These are phyloP conservation scores for Amesomyces nigricolor DNA, from an alignment of 2,329 filamentous ascomycete genomes.

Conservation along the genomic window DNA sequence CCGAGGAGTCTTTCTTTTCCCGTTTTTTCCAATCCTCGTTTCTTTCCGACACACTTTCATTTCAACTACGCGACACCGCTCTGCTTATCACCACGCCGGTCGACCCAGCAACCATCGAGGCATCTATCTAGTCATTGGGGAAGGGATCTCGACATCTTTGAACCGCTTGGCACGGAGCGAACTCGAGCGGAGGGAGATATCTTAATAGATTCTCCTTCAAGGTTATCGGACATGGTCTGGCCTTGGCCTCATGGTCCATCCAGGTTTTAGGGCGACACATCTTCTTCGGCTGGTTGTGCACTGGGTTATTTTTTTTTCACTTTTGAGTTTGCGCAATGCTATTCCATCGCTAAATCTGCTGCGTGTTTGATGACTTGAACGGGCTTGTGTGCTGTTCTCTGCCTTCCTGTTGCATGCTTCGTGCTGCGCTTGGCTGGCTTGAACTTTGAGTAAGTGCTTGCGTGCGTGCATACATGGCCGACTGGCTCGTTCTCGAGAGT, in stretches of 20 bases:
- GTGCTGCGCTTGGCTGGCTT: background rate
- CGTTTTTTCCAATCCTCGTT: background rate
- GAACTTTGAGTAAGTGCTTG: no score
- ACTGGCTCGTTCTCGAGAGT: no score
- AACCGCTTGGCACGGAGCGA: background rate
- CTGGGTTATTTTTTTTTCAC: slow-evolving; percentile 2
- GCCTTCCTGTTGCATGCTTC: background rate
- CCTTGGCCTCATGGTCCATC: background rate
- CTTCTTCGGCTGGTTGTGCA: background rate
- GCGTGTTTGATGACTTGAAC: background rate
- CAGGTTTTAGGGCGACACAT: background rate
- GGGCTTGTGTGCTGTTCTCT: background rate
- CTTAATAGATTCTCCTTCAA: slow-evolving; percentile 7
- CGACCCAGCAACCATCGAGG: background rate
- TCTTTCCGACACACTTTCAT: slow-evolving; percentile 1
- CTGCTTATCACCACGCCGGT: background rate
- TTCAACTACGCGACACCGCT: slow-evolving; percentile 1
- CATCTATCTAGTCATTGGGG: background rate
- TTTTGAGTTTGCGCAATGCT: slow-evolving; percentile 3
- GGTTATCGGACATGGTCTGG: background rate
- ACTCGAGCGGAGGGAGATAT: slow-evolving; percentile 1
- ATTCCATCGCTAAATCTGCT: slow-evolving; percentile 1
- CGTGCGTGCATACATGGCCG: no score
- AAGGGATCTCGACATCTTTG: background rate
- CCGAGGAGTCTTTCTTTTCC: slow-evolving; percentile 5